Conservation (phyloP, 2,329 filamentous ascomycete species). For the Pyrenophora seminiperda region DNA sequence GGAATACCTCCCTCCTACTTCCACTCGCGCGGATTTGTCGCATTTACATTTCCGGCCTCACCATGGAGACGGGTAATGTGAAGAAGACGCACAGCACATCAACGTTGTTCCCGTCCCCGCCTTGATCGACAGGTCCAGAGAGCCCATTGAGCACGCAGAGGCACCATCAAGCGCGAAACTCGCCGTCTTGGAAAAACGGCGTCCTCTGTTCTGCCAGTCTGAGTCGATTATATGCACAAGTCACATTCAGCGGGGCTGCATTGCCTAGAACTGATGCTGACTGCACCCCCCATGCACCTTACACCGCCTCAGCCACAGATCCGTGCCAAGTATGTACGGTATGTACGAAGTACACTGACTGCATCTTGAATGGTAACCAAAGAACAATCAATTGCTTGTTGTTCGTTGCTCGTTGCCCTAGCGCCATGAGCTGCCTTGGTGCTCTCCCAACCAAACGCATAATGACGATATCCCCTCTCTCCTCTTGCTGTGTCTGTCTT, state of each 20-base stretch:
- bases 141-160: not conserved
- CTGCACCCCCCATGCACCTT: constrained; percentile 4
- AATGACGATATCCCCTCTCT: too few species aligned
- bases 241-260: constrained; percentile 22
- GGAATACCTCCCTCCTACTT: too few species aligned
- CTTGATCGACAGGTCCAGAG: too few species aligned
- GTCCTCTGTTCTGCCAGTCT: constrained; percentile 1
- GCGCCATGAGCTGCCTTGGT: not conserved
- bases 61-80: too few species aligned
- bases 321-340: too few species aligned
- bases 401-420: too few species aligned
- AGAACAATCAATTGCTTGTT: not conserved
- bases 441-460: too few species aligned
- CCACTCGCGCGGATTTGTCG: too few species aligned
- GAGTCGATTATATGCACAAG: constrained; percentile 10
- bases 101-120: too few species aligned
- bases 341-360: not conserved
- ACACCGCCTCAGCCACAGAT: constrained; percentile 8
- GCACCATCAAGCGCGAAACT: constrained; percentile 6
- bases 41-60: too few species aligned
- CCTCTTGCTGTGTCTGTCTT: not conserved
- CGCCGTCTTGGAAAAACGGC: too few species aligned
- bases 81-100: too few species aligned
- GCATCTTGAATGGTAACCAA: not conserved
- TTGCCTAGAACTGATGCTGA: constrained; percentile 25